Base-by-base conservation (phyloP, 306 rosid species). In the Cyamopsis tetragonoloba region DNA sequence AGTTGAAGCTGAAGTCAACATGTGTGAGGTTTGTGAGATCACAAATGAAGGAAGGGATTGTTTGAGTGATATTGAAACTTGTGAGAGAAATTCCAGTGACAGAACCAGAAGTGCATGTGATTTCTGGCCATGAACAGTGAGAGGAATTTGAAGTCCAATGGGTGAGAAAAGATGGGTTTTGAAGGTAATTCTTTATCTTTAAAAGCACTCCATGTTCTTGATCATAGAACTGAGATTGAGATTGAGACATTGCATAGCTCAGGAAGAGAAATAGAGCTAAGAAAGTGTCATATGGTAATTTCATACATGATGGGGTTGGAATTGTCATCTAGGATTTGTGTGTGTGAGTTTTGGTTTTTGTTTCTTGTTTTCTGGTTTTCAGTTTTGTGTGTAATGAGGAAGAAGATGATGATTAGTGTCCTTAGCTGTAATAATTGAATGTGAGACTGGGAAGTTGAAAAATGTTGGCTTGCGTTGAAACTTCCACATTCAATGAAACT, bases 81-180 rank as follows among this genome's bases (percentile, higher is more conserved):
- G 70, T 58, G 10, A 75, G 75, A 11, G 64, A 67, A 22, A 75
- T 61, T 46, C 57, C 24, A 27, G 70, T 75, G 57, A 75, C 58
- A 13, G 39, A 75, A 14, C 11, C 69, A 17, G n/a, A 19, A 5
- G 22, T 68, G 34, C 80, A 75, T 32, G 24, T 75, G 48, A 75
- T 68, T 41, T 68, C 90, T 0, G 78, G 62, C 96, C 90, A 90
- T 19, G 71, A 13, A 68, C 95, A 90, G n/a, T 84, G 86, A 26
- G 85, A 73, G 9, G 74, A 31, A 30, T 47, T 76, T 20, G 88
- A 75, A 54, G 11, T 68, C 80, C 80, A 75, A 11, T 75, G 75
- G 13, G 19, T 59, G 9, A 75, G 70, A 4, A 49, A 20, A 26
- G 41, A 6, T 47, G 70, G 56, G 70, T 68, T 34, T 28, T 68